A percentile compares a stretch with the other conserved stretches of the same genome.
Evolutionary conservation across 2,329 filamentous ascomycete species (phyloP).

Genomic region (Lachnellula cervina): DNA sequence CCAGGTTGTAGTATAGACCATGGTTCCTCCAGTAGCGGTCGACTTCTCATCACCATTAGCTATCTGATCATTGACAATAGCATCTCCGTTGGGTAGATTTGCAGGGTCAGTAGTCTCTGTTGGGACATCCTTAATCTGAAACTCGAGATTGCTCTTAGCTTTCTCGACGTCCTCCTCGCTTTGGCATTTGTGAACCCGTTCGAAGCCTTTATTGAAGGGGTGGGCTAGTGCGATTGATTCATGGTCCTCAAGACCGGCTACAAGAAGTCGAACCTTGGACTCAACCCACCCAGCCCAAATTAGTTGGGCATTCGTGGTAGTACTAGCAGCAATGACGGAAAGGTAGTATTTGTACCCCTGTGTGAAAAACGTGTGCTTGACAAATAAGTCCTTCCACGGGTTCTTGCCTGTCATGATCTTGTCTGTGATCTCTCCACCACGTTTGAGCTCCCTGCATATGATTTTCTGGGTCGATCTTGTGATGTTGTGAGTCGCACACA

Average conservation of each 20-base stretch:
- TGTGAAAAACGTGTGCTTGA: conserved; percentile 90
- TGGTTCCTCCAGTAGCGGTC: conserved; percentile 28
- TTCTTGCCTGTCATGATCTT: conserved; percentile 72
- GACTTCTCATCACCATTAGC: conserved; percentile 36
- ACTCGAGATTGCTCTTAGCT: conserved; percentile 55
- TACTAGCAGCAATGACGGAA: conserved; percentile 77
- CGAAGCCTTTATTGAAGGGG: conserved; percentile 89
- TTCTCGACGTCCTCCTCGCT: conserved; percentile 57
- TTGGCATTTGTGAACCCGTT: conserved; percentile 69
- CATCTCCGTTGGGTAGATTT: conserved; percentile 40
- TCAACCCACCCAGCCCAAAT: conserved; percentile 90
- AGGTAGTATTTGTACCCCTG: conserved; percentile 93
- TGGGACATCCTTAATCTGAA: conserved; percentile 42
- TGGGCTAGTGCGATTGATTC: conserved; percentile 77
- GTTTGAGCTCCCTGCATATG: conserved; percentile 76
- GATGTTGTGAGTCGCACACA: conserved; percentile 96
- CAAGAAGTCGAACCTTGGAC: conserved; percentile 84
- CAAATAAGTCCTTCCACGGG: conserved; percentile 83
- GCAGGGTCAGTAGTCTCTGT: conserved; percentile 32
- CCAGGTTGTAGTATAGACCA: conserved; percentile 82
- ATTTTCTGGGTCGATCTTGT: conserved; percentile 79
- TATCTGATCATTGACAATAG: conserved; percentile 35
- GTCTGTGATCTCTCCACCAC: conserved; percentile 71
- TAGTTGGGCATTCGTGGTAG: conserved; percentile 76
- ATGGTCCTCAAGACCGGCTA: conserved; percentile 77